These are phyloP conservation scores for Pyrenophora teres DNA, from an alignment of 2,329 filamentous ascomycete genomes.

Conservation along the genomic window DNA sequence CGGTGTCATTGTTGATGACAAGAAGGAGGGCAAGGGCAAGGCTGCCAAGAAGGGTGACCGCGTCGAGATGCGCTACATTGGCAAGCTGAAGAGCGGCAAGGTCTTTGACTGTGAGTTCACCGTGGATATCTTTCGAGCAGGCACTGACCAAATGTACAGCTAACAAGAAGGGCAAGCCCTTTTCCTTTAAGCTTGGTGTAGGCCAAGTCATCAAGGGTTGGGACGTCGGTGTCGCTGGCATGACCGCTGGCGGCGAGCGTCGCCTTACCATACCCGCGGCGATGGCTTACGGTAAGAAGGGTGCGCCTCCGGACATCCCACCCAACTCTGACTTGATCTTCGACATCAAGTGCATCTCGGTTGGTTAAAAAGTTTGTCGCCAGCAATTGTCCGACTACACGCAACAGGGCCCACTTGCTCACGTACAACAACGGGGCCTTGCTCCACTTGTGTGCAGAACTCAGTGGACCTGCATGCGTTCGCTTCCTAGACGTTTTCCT, in stretches of 20 bases:
- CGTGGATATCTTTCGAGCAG: background rate
- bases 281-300: conserved; percentile 86
- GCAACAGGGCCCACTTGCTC: conserved; percentile 29
- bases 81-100: conserved; percentile 90
- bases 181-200: conserved; percentile 90
- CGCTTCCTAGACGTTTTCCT: conserved; percentile 21
- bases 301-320: conserved; percentile 78
- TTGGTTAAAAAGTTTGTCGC: conserved; percentile 45
- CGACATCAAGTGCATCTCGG: conserved; percentile 65
- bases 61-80: conserved; percentile 95
- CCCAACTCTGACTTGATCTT: conserved; percentile 90
- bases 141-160: conserved; percentile 58
- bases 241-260: conserved; percentile 91
- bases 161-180: conserved; percentile 99
- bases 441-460: conserved; percentile 41
- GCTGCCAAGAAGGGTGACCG: conserved; percentile 88
- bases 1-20: conserved; percentile 93
- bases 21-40: conserved; percentile 84
- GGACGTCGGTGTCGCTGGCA: conserved; percentile 92
- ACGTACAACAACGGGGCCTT: conserved; percentile 26
- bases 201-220: conserved; percentile 99
- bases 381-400: conserved; percentile 13
- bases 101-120: conserved; percentile 81
- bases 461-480: conserved; percentile 22
- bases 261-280: conserved; percentile 85